Evolutionary conservation across 768 basidiomycete species (phyloP), one percentile per base, ranked within the genome.

Genomic region (Pulveroboletus sp.): DNA sequence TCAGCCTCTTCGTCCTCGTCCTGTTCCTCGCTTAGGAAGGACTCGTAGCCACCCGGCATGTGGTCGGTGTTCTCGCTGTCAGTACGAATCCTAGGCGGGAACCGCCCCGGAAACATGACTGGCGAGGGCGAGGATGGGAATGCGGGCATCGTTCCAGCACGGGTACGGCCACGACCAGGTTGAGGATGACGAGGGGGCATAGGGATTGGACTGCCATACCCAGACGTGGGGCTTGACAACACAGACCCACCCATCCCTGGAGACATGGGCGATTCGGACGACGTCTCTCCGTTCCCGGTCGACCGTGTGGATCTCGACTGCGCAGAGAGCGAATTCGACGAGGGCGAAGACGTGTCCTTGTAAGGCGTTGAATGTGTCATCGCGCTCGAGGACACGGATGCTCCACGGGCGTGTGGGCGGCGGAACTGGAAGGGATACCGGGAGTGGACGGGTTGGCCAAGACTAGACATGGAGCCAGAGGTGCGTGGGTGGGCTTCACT

Each of bases 401-500:
- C 71, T 0, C 81, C 77, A 8, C 78, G 76, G 1, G 63, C 56
- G 32, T 65, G 64, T 1, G 65, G 63, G 2, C 75, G 75, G 17
- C 83, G 81, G 66, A 80, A 78, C 46, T 79, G 74, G 75, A 87
- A 86, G 9, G 85, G 86, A 60, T 84, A 86, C 0, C 83, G 77
- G 21, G 86, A 82, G 31, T 71, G 66, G 46, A 92, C 75, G 1
- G 88, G 89, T 21, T 86, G 83, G 3, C 90, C 90, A 6, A 93
- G 77, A 53, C 85, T 88, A 4, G 89, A 92, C 83, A 93, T 82
- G 8, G 90, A 92, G 17, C 82, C 86, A 0, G 88, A 89, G 5
- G 80, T 84, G 15, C 83, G 76, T 37, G 80, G 81, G 5, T 82
- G 78, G 0, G 83, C 83, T 37, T 73, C 75, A 39, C 75, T 76